Evolutionary conservation across 768 basidiomycete species (phyloP).

Genomic region (Pilatotrama ljubarskyi): DNA sequence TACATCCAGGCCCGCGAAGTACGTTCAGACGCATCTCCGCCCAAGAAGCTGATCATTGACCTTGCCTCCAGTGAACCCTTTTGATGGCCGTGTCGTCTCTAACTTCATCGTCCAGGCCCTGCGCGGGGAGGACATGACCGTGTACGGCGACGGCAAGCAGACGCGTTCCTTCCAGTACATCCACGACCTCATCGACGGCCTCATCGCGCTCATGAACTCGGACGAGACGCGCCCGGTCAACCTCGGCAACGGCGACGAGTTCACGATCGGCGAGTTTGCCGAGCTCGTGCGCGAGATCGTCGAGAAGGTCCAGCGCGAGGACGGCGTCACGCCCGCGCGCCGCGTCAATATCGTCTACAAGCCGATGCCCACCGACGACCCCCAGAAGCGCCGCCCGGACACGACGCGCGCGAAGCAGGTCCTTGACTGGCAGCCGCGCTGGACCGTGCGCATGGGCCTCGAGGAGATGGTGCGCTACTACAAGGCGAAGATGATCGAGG

Average conservation of each 20-base stretch:
- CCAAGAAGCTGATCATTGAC: slow-evolving; percentile 29
- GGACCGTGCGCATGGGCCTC: slow-evolving; percentile 90
- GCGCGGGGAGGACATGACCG: slow-evolving; percentile 94
- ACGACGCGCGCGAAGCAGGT: slow-evolving; percentile 84
- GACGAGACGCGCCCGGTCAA: slow-evolving; percentile 92
- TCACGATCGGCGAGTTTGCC: slow-evolving; percentile 93
- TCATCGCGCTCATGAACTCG: slow-evolving; percentile 95
- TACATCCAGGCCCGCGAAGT: slow-evolving; percentile 61
- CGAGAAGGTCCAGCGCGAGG: slow-evolving; percentile 87
- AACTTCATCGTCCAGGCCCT: slow-evolving; percentile 99
- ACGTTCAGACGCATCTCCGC: slow-evolving; percentile 29
- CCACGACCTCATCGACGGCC: slow-evolving; percentile 94
- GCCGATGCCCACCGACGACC: slow-evolving; percentile 89
- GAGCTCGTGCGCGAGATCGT: slow-evolving; percentile 90
- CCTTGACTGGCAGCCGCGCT: slow-evolving; percentile 89
- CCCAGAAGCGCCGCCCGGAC: slow-evolving; percentile 91
- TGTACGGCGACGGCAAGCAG: slow-evolving; percentile 92
- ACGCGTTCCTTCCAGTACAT: slow-evolving; percentile 98
- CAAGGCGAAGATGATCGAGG: slow-evolving; percentile 86
- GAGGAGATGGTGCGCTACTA: slow-evolving; percentile 96
- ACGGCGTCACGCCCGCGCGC: slow-evolving; percentile 52
- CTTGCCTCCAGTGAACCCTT: slow-evolving; percentile 76
- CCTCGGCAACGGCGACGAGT: slow-evolving; percentile 95
- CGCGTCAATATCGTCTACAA: slow-evolving; percentile 72
- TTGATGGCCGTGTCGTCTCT: slow-evolving; percentile 96